Conservation (phyloP, 2,329 filamentous ascomycete genomes). For the Madurella mycetomatis region DNA sequence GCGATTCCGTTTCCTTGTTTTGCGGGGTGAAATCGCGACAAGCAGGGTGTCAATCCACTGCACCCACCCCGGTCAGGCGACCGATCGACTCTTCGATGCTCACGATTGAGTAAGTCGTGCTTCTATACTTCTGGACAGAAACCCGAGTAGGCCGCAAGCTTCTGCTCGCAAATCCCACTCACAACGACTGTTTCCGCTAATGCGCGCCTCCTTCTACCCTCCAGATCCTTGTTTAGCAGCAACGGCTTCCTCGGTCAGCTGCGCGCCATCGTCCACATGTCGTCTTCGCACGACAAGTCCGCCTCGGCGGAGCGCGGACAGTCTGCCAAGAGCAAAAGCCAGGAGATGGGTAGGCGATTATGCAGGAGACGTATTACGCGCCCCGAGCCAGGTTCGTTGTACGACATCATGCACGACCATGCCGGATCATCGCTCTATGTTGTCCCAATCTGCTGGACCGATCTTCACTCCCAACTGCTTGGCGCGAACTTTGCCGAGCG, state of each 20-base stretch:
- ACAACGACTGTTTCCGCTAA: slow-evolving; percentile 9
- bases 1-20: neutral
- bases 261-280: slow-evolving; percentile 27
- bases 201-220: slow-evolving; percentile 4
- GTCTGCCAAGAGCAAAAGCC: neutral
- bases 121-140: neutral
- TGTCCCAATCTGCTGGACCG: slow-evolving; percentile 53
- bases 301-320: slow-evolving; percentile 5
- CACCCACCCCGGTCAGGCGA: slow-evolving; percentile 12
- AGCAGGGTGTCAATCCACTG: slow-evolving; percentile 4
- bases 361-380: slow-evolving; percentile 33
- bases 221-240: slow-evolving; percentile 26
- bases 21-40: slow-evolving; percentile 14
- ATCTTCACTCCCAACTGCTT: slow-evolving; percentile 46
- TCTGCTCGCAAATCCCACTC: neutral
- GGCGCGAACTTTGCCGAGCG: slow-evolving; percentile 43
- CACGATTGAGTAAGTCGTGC: slow-evolving; percentile 25
- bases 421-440: slow-evolving; percentile 46
- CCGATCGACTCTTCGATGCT: slow-evolving; percentile 22
- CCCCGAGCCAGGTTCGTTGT: slow-evolving; percentile 47
- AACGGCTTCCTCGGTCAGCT: slow-evolving; percentile 27
- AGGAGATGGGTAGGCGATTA: slow-evolving; percentile 10
- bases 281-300: slow-evolving; percentile 16
- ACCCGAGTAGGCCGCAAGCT: neutral
- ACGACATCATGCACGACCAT: slow-evolving; percentile 48